A percentile compares a stretch with the other conserved stretches of the same genome.
Evolutionary conservation across 768 basidiomycete genomes (phyloP).

Genomic region (Kwoniella heveanensis): DNA sequence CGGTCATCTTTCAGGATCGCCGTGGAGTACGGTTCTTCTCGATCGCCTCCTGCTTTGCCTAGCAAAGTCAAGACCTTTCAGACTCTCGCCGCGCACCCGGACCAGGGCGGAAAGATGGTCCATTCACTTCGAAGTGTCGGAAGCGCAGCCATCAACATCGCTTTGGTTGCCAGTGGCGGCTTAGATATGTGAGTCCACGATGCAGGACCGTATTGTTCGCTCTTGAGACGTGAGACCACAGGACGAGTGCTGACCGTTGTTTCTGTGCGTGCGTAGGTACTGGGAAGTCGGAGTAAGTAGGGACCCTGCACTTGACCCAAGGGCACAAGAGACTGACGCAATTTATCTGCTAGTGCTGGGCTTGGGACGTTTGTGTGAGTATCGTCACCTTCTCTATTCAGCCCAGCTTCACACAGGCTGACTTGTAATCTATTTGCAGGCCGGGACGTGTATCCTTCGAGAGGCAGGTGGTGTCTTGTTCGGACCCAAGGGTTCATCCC

Average conservation of each 20-base stretch:
- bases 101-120: conserved; percentile 76
- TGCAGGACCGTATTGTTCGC: too few relatives aligned
- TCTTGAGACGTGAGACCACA: too few relatives aligned
- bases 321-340: not conserved
- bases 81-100: conserved; percentile 72
- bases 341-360: conserved; percentile 61
- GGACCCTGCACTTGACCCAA: conserved; percentile 43
- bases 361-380: conserved; percentile 80
- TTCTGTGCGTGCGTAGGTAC: too few relatives aligned
- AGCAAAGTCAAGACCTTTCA: conserved; percentile 70
- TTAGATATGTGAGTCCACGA: conserved; percentile 69
- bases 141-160: conserved; percentile 64
- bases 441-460: conserved; percentile 85
- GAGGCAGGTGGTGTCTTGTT: conserved; percentile 83
- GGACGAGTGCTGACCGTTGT: too few relatives aligned
- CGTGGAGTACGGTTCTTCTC: conserved; percentile 40
- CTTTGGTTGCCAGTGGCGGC: conserved; percentile 78
- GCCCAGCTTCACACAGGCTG: not conserved
- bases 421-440: conserved; percentile 55
- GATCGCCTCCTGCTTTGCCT: conserved; percentile 29
- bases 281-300: conserved; percentile 33
- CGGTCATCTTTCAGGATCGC: conserved; percentile 28
- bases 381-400: too few relatives aligned
- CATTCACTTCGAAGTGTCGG: conserved; percentile 71
- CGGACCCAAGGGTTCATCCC: conserved; percentile 61